Percentiles rank a stretch among this genome's conserved stretches.
Evolutionary conservation across 768 basidiomycete genomes (phyloP).

Genomic region (Hydnomerulius pinastri): DNA sequence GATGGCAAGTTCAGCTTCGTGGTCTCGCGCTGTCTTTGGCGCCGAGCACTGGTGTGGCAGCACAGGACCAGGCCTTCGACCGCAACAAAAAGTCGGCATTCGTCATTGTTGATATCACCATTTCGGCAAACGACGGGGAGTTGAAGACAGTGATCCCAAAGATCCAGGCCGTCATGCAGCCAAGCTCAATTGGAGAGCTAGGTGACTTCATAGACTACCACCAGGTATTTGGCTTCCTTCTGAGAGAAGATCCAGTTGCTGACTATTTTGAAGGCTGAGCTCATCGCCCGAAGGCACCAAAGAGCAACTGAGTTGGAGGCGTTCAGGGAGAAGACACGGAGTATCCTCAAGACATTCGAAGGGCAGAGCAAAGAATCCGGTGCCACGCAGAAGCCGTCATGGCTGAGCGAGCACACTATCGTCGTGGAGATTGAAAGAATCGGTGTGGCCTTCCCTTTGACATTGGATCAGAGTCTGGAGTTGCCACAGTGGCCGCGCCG

Average conservation of each 20-base stretch:
- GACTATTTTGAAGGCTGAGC: slow-evolving; percentile 58
- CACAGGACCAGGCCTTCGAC: slow-evolving; percentile 47
- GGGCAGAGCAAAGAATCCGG: slow-evolving; percentile 42
- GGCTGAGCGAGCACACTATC: slow-evolving; percentile 59
- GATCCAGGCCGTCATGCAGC: slow-evolving; percentile 92
- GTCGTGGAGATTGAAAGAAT: slow-evolving; percentile 62
- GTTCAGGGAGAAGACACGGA: slow-evolving; percentile 80
- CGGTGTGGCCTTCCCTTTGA: slow-evolving; percentile 90
- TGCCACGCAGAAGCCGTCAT: slow-evolving; percentile 37
- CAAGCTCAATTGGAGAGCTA: slow-evolving; percentile 88
- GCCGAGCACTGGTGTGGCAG: slow-evolving; percentile 45
- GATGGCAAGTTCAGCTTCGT: slow-evolving; percentile 71
- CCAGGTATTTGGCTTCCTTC: slow-evolving; percentile 50
- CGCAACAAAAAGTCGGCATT: slow-evolving; percentile 76
- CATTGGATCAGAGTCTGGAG: slow-evolving; percentile 58
- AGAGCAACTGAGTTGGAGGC: slow-evolving; percentile 76
- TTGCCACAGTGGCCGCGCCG: slow-evolving; percentile 41
- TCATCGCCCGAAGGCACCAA: slow-evolving; percentile 70
- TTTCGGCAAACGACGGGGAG: slow-evolving; percentile 35
- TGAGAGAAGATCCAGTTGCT: slow-evolving; percentile 4
- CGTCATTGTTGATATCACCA: slow-evolving; percentile 74
- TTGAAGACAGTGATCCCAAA: slow-evolving; percentile 64
- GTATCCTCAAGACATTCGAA: slow-evolving; percentile 75
- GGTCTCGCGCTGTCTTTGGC: slow-evolving; percentile 86
- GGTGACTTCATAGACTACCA: slow-evolving; percentile 87